Percentiles rank a stretch among this genome's conserved stretches.
phyloP scores from a whole-genome alignment of 2,329 filamentous ascomycete species.

The Eutypella sp. region DNA sequence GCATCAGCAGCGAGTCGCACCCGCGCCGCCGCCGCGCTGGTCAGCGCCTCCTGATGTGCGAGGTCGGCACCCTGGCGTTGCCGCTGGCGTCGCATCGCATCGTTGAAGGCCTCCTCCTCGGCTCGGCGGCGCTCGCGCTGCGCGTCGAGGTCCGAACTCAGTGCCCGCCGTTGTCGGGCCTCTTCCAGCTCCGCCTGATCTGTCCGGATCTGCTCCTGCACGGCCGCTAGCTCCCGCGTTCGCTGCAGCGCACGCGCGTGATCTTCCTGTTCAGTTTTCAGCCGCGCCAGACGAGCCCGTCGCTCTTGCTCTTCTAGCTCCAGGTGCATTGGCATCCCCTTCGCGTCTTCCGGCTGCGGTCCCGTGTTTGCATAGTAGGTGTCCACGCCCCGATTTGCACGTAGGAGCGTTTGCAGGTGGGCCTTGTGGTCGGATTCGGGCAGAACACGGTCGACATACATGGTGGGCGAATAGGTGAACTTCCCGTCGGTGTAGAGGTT shows the following conservation, averaged over 20 bases:
- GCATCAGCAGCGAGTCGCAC: slow-evolving; percentile 40
- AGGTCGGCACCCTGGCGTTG: slow-evolving; percentile 33
- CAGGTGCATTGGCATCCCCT: slow-evolving; percentile 48
- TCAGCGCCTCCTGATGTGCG: slow-evolving; percentile 42
- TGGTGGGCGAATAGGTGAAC: slow-evolving; percentile 59
- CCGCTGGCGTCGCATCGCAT: slow-evolving; percentile 31
- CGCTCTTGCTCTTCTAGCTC: slow-evolving; percentile 46
- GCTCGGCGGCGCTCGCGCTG: slow-evolving; percentile 40
- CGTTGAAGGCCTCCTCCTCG: slow-evolving; percentile 40
- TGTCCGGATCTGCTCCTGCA: slow-evolving; percentile 46
- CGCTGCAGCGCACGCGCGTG: slow-evolving; percentile 43
- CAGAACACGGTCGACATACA: slow-evolving; percentile 51
- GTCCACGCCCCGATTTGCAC: slow-evolving; percentile 47
- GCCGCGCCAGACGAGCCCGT: slow-evolving; percentile 39
- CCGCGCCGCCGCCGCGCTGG: slow-evolving; percentile 40
- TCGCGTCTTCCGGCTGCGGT: slow-evolving; percentile 47
- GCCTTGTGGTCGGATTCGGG: slow-evolving; percentile 32
- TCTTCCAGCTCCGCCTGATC: slow-evolving; percentile 49
- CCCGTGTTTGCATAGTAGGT: slow-evolving; percentile 51
- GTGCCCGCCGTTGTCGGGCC: slow-evolving; percentile 40
- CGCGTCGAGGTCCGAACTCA: slow-evolving; percentile 39
- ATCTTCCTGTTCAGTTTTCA: slow-evolving; percentile 43
- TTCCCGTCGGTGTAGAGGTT: slow-evolving; percentile 49
- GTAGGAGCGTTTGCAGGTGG: slow-evolving; percentile 43
- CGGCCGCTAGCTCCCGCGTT: slow-evolving; percentile 44